Conservation (phyloP, 129 eudicot species). For the Saposhnikovia divaricata region DNA sequence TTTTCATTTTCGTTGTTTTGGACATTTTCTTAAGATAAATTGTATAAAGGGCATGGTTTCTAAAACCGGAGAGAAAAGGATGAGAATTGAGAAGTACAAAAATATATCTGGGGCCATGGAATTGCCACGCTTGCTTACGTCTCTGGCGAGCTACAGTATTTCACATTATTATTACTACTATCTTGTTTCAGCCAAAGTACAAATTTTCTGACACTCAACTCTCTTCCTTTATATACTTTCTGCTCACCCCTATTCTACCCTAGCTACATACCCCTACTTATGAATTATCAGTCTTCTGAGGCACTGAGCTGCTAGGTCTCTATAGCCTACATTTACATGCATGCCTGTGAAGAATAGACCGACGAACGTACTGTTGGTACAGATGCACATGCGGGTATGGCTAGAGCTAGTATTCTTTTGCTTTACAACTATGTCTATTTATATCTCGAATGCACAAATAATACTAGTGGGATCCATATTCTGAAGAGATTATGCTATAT, state of each 20-base stretch:
- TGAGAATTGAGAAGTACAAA: not conserved
- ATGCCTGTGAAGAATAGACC: not conserved
- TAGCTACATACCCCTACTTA: not conserved
- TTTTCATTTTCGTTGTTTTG: too few species aligned
- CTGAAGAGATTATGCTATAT: too few species aligned
- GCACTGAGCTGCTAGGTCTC: not conserved
- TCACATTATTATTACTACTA: not conserved
- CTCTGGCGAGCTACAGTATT: not conserved
- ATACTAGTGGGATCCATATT: too few species aligned
- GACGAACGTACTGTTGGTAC: not conserved
- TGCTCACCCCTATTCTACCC: not conserved
- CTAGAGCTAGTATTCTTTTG: not conserved
- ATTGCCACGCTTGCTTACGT: not conserved
- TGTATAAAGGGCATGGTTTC: not conserved
- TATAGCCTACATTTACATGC: not conserved
- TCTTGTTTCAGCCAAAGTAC: slow-evolving; percentile 1
- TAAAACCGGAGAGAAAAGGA: not conserved
- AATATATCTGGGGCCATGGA: not conserved
- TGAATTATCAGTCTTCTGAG: not conserved
- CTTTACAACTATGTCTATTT: not conserved
- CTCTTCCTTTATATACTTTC: not conserved
- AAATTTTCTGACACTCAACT: slow-evolving; percentile 9
- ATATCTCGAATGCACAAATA: not conserved
- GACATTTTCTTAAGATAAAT: too few species aligned
- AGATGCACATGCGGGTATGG: not conserved